Conservation (phyloP, 176 grass and related monocot species). For the Leersia perrieri region DNA sequence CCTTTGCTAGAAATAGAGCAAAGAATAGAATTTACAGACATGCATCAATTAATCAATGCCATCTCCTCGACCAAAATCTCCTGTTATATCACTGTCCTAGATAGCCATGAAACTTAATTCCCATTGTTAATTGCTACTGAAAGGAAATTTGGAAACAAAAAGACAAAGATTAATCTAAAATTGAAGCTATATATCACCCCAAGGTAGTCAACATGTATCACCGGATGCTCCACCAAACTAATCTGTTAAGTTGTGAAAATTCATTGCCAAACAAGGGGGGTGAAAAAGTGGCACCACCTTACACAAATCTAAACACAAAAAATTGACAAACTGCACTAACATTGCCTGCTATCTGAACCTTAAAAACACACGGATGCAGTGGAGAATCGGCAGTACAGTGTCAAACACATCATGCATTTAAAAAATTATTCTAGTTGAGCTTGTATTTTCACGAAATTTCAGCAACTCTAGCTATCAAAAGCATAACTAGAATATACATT, state of each 20-base stretch:
- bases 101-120: neutral
- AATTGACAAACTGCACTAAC: neutral
- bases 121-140: neutral
- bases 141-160: neutral
- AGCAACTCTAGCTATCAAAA: neutral
- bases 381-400: neutral
- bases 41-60: neutral
- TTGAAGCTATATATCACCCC: neutral
- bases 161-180: neutral
- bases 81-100: neutral
- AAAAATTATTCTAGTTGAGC: neutral
- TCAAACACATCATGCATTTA: neutral
- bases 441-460: too few relatives aligned
- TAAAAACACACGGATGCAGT: neutral
- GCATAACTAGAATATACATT: constrained; percentile 12
- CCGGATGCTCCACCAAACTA: neutral
- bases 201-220: neutral
- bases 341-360: neutral
- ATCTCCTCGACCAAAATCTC: neutral
- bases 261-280: neutral
- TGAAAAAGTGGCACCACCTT: neutral
- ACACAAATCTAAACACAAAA: neutral
- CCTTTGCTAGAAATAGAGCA: neutral
- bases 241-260: neutral
- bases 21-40: neutral